Evolutionary conservation across 768 basidiomycete species (phyloP), one percentile per base, ranked within the genome.

Genomic region (Nidula microcarpa): DNA sequence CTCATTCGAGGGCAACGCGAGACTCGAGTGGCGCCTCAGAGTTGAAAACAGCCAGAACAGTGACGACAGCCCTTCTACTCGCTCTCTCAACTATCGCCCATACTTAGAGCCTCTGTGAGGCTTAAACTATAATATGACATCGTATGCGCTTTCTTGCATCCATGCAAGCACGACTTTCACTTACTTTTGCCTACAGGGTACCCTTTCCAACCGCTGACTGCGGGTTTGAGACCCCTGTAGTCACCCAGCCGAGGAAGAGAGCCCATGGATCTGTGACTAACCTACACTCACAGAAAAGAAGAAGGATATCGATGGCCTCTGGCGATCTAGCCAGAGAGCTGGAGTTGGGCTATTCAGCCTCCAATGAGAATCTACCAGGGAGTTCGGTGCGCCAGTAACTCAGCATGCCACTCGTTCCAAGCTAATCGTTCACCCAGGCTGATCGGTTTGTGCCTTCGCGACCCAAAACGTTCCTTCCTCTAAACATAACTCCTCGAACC

Each of bases 401-500:
- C 17, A 5, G 6, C 39, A 41, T 41, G 11, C 16, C 4, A 11
- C 11, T 41, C 4, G 4, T 41, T 16, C 39, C 4, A 4, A 41
- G 39, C 39, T 41, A 41, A 11, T 41, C 16, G 39, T 41, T 23
- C 11, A 4, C 39, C 16, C 47, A 86, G 85, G 74, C 78, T 39
- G 85, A 87, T 57, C 75, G 86, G 44, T 87, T 87, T 62, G 75
- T 87, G 36, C 68, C 85, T 1, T 68, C 71, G 5, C 76, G 81
- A 13, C 79, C 81, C 5, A 77, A 79, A 43, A 65, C 65, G 6
- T 65, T 74, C 8, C 60, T 84, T 6, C 85, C 86, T 3, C 76
- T 87, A 45, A 77, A 82, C 51, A 76, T 71, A 35, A 87, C 85
- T 1, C 86, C 86, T 10, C 80, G 86, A 14, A 84, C 86, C n/a